Evolutionary conservation across 2,329 filamentous ascomycete genomes (phyloP).

Genomic region (Venturiaceae sp.): DNA sequence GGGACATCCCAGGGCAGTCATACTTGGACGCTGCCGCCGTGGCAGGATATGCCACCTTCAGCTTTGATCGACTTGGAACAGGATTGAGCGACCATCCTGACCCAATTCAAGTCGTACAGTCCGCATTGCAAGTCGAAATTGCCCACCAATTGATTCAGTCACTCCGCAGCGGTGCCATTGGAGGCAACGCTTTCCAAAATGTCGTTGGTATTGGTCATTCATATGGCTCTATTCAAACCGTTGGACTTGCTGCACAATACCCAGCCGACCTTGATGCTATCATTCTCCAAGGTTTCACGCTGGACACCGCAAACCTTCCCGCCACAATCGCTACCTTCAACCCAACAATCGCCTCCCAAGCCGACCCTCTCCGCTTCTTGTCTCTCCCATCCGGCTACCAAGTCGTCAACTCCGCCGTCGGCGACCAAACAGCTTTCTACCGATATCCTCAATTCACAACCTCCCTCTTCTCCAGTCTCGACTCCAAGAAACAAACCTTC

Average conservation of each 20-base stretch:
- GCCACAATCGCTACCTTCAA: slow-evolving; percentile 16
- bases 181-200: slow-evolving; percentile 19
- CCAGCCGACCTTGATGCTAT: slow-evolving; percentile 48
- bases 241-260: slow-evolving; percentile 42
- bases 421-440: not conserved
- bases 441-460: not conserved
- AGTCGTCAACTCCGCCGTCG: not conserved
- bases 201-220: slow-evolving; percentile 32
- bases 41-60: slow-evolving; percentile 28
- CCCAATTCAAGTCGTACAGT: slow-evolving; percentile 27
- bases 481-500: not conserved
- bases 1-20: slow-evolving; percentile 29
- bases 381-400: not conserved
- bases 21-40: slow-evolving; percentile 41
- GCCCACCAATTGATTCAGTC: slow-evolving; percentile 21
- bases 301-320: slow-evolving; percentile 20
- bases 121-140: slow-evolving; percentile 26
- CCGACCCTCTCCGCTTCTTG: not conserved
- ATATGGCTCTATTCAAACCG: slow-evolving; percentile 43
- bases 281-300: slow-evolving; percentile 48
- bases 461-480: not conserved
- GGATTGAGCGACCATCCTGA: slow-evolving; percentile 28
- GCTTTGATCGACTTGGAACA: slow-evolving; percentile 32
- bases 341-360: slow-evolving; percentile 18
- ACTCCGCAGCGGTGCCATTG: slow-evolving; percentile 20